Base-by-base conservation (phyloP, 768 basidiomycete species). In the Leccinum imitatum region DNA sequence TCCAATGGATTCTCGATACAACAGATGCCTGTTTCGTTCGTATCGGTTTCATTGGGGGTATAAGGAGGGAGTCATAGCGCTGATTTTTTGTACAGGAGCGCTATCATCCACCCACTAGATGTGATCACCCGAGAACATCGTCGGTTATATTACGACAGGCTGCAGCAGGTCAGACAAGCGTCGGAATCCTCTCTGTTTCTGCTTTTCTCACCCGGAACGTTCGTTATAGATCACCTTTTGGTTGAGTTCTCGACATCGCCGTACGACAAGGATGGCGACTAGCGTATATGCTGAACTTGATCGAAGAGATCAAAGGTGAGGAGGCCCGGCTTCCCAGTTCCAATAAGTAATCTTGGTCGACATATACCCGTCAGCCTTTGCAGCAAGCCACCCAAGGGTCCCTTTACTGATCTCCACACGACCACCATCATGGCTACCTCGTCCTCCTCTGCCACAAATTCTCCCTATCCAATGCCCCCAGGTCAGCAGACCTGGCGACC, bases 401-500 rank as follows among this genome's bases (percentile, higher is more conserved):
- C 31, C 33, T 47, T n/a, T 41, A 52, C 59, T 59, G 59, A 71
- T 60, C 59, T 60, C 55, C 71, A 68, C 64, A 67, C 66, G 68
- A 71, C 72, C 60, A 71, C 63, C 69, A 73, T n/a, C 65, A 75
- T 72, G 74, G 62, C 70, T 14, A 66, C 69, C 33, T 65, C 71
- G 27, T 71, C 74, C 74, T 71, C 69, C 15, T 54, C 64, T 37
- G 62, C 73, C 33, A 59, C 68, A 4, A 75, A 66, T 61, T 55
- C 74, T 52, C 68, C 77, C 21, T 73, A 75, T 61, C 75, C 81
- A 41, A 87, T 91, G 82, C 90, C 89, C 3, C 81, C 87, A 56
- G 70, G 7, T 82, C 61, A 57, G 82, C 90, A 31, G 93, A 94
- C 72, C 79, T 93, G 51, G 81, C 81, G 11, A 90, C 89, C 21